A percentile compares a stretch with the other conserved stretches of the same genome.
These are phyloP conservation scores for Drechslerella stenobrocha DNA, from an alignment of 2,329 filamentous ascomycete species.

Conservation along the genomic window DNA sequence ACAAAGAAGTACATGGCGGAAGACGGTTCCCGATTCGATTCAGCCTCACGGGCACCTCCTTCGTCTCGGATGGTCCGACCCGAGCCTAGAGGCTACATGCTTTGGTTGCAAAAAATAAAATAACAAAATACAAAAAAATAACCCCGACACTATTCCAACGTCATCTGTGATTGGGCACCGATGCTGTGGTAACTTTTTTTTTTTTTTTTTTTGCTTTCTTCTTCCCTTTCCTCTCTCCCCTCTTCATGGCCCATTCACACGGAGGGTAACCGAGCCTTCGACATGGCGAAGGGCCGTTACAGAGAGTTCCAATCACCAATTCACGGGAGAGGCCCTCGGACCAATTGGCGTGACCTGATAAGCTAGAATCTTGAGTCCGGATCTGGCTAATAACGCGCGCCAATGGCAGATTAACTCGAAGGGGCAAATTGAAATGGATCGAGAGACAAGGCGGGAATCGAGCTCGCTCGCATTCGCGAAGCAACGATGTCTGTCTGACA, in stretches of 20 bases:
- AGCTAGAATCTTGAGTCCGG: conserved; percentile 28
- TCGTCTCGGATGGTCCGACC: not conserved
- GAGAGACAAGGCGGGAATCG: too few relatives aligned
- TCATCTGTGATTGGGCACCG: conserved; percentile 29
- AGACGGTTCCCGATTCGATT: conserved; percentile 12
- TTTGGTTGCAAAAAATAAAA: not conserved
- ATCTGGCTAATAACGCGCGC: conserved; percentile 47
- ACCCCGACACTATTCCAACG: conserved; percentile 1
- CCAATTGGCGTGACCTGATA: conserved; percentile 46
- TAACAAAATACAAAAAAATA: not conserved
- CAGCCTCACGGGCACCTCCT: not conserved
- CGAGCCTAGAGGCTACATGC: conserved; percentile 14
- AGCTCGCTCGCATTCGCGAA: too few relatives aligned
- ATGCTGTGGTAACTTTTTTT: conserved; percentile 14
- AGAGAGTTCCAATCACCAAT: not conserved
- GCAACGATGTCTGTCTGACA: too few relatives aligned
- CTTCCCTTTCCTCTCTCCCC: too few relatives aligned
- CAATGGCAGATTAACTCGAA: conserved; percentile 22
- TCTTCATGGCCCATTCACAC: conserved; percentile 16
- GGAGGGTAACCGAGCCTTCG: conserved; percentile 48
- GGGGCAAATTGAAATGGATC: not conserved
- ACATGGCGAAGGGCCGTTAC: conserved; percentile 46
- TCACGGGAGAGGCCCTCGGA: conserved; percentile 11
- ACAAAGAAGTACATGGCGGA: too few relatives aligned
- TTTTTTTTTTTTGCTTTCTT: not conserved